phyloP scores from a whole-genome alignment of 768 basidiomycete species.

The Suillus tomentosus region DNA sequence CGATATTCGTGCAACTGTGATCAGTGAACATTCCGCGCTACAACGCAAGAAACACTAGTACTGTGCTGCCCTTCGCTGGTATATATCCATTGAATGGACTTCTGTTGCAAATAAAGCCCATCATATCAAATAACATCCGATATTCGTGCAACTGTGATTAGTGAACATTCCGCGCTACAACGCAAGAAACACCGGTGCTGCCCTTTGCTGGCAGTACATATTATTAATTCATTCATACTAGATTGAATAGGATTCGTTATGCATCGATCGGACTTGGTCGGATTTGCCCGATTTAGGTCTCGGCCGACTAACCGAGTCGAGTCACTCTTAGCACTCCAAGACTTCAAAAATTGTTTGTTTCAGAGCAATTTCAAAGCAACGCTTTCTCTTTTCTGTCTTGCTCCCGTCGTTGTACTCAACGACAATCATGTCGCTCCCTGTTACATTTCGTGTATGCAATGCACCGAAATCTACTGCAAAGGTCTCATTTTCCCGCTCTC shows the following conservation, averaged over 20 bases:
- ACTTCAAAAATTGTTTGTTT: conserved; percentile 8
- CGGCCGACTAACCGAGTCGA: conserved; percentile 27
- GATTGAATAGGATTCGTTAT: neutral
- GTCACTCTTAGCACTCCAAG: conserved; percentile 20
- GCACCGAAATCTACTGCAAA: conserved; percentile 38
- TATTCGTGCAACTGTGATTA: too few species aligned
- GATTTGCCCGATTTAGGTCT: conserved; percentile 18
- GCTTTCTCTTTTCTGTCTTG: conserved; percentile 9
- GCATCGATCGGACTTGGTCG: conserved; percentile 15
- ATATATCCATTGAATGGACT: too few species aligned
- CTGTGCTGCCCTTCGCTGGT: too few species aligned
- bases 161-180: too few species aligned
- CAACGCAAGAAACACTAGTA: too few species aligned
- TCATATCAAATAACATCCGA: too few species aligned
- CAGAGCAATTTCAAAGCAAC: conserved; percentile 12
- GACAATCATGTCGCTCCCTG: conserved; percentile 44
- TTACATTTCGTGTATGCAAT: conserved; percentile 44
- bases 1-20: too few species aligned
- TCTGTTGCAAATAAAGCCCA: too few species aligned
- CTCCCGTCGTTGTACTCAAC: conserved; percentile 16
- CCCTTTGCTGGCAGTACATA: too few species aligned
- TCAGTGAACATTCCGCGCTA: too few species aligned
- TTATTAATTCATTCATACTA: too few species aligned
- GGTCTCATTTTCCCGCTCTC: conserved; percentile 45
- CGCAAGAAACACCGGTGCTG: too few species aligned